Conservation (phyloP, 495 filamentous ascomycete genomes). For the Aspergillus ellipticus region DNA sequence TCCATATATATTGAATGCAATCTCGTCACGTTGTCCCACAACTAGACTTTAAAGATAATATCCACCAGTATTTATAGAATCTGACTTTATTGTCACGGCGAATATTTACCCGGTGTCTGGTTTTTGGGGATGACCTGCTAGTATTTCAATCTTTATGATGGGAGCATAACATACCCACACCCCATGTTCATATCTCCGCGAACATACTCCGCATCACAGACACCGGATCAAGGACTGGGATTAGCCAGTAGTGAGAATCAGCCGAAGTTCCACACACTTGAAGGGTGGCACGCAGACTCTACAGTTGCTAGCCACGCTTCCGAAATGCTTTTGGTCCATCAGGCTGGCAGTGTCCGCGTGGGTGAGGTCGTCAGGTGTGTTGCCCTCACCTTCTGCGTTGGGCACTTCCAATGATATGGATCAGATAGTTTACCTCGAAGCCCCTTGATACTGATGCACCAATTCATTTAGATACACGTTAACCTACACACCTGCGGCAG, state of each 20-base stretch:
- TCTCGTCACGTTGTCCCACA: too few relatives aligned
- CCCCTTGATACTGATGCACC: background rate
- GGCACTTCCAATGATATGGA: background rate
- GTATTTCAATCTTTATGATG: slow-evolving; percentile 15
- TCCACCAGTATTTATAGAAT: too few relatives aligned
- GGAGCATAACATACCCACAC: slow-evolving; percentile 14
- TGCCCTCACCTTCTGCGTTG: background rate
- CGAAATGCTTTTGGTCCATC: slow-evolving; percentile 84
- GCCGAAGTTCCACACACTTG: slow-evolving; percentile 29
- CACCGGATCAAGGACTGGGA: slow-evolving; percentile 29
- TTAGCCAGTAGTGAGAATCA: slow-evolving; percentile 15
- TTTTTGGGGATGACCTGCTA: too few relatives aligned
- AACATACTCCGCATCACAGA: slow-evolving; percentile 47
- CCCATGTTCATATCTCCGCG: slow-evolving; percentile 50
- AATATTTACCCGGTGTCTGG: too few relatives aligned
- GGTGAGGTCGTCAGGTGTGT: slow-evolving; percentile 77
- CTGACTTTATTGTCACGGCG: too few relatives aligned
- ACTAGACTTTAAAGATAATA: too few relatives aligned
- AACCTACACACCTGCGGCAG: slow-evolving; percentile 84
- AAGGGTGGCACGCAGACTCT: slow-evolving; percentile 38
- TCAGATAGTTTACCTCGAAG: background rate
- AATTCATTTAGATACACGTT: slow-evolving; percentile 69
- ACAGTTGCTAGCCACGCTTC: slow-evolving; percentile 17
- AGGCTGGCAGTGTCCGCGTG: slow-evolving; percentile 83
- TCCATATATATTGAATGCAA: too few relatives aligned